phyloP scores from a whole-genome alignment of 768 basidiomycete genomes.

The Xanthoconium purpureum region DNA sequence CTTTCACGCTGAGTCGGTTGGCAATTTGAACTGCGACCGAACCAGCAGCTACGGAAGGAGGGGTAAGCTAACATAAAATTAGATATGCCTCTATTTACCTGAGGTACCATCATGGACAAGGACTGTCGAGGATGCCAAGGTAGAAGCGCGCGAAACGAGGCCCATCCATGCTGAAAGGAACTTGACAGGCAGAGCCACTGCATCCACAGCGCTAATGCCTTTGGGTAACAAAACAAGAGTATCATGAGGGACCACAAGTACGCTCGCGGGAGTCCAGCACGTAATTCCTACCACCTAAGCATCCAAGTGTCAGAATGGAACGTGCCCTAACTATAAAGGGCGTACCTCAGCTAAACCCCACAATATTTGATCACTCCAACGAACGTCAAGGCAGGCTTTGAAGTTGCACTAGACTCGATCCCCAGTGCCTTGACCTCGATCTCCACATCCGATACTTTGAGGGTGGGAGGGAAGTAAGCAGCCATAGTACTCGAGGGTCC shows the following conservation, averaged over 20 bases:
- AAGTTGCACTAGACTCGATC: not conserved
- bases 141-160: slow-evolving; percentile 15
- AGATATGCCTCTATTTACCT: slow-evolving; percentile 4
- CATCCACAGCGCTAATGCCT: slow-evolving; percentile 15
- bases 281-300: slow-evolving; percentile 19
- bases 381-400: slow-evolving; percentile 15
- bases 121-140: slow-evolving; percentile 22
- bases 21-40: slow-evolving; percentile 26
- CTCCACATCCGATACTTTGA: slow-evolving; percentile 19
- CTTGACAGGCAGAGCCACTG: slow-evolving; percentile 18
- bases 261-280: slow-evolving; percentile 12
- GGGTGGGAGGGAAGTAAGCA: slow-evolving; percentile 19
- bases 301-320: not conserved
- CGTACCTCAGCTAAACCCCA: slow-evolving; percentile 8
- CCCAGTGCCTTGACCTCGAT: slow-evolving; percentile 18
- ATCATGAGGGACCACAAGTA: slow-evolving; percentile 13
- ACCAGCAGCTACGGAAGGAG: slow-evolving; percentile 16
- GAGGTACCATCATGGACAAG: slow-evolving; percentile 28
- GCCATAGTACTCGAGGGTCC: slow-evolving; percentile 12
- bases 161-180: slow-evolving; percentile 31
- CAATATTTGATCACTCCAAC: slow-evolving; percentile 18
- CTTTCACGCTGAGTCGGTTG: slow-evolving; percentile 18
- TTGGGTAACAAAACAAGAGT: slow-evolving; percentile 13
- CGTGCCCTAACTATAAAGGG: not conserved
- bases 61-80: not conserved